These are phyloP conservation scores for Penicillium canariense DNA, from an alignment of 495 filamentous ascomycete genomes.

Conservation along the genomic window DNA sequence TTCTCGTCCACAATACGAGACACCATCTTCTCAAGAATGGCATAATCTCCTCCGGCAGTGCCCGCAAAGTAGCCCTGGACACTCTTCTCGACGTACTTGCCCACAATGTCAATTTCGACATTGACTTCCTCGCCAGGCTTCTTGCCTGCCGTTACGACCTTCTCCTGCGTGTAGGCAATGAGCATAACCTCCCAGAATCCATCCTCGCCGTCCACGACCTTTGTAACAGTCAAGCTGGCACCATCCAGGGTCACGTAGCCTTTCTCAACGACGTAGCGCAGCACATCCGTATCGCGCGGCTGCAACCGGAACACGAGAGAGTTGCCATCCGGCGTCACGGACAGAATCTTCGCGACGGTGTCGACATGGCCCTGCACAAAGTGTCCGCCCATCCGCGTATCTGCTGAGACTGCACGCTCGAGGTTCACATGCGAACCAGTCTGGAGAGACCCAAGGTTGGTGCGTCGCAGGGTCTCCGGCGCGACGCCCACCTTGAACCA, in stretches of 20 bases:
- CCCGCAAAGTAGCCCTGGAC: slow-evolving; percentile 58
- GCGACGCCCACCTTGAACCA: slow-evolving; percentile 93
- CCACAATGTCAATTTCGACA: slow-evolving; percentile 96
- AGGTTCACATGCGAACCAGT: slow-evolving; percentile 72
- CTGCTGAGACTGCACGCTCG: slow-evolving; percentile 83
- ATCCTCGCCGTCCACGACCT: slow-evolving; percentile 66
- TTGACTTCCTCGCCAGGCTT: slow-evolving; percentile 83
- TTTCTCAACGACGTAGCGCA: slow-evolving; percentile 92
- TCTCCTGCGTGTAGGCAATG: slow-evolving; percentile 96
- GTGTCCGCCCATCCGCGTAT: slow-evolving; percentile 77
- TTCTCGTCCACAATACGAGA: slow-evolving; percentile 72
- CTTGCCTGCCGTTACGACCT: slow-evolving; percentile 81
- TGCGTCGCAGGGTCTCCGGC: slow-evolving; percentile 93
- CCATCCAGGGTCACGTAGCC: slow-evolving; percentile 95
- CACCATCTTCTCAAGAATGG: slow-evolving; percentile 82
- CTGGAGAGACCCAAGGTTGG: slow-evolving; percentile 76
- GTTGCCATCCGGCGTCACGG: slow-evolving; percentile 76
- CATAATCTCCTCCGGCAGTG: slow-evolving; percentile 49
- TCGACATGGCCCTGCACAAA: slow-evolving; percentile 93
- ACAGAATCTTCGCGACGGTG: slow-evolving; percentile 70
- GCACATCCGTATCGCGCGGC: slow-evolving; percentile 61
- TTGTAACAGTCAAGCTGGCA: slow-evolving; percentile 90
- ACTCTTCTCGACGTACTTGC: slow-evolving; percentile 98
- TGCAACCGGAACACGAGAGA: slow-evolving; percentile 79
- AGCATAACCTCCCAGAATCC: slow-evolving; percentile 98